These are phyloP conservation scores for Alternaria incomplexa DNA, from an alignment of 2,329 filamentous ascomycete genomes.

Conservation along the genomic window DNA sequence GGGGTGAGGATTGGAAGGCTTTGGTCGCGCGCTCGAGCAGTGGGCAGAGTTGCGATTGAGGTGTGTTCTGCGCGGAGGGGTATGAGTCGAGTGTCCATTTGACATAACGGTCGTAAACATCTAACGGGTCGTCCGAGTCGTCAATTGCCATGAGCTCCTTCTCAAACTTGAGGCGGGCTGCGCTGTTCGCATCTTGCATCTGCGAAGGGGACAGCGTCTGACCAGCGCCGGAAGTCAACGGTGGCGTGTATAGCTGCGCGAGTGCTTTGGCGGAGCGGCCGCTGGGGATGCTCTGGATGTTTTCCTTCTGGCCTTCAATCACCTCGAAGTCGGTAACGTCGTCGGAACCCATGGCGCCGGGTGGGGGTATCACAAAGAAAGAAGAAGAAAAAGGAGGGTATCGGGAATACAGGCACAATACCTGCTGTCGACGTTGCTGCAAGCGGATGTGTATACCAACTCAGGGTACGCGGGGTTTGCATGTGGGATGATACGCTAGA, in stretches of 20 bases:
- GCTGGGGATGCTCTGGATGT: slow-evolving; percentile 90
- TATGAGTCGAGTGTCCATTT: slow-evolving; percentile 97
- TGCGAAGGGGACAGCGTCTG: slow-evolving; percentile 65
- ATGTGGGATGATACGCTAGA: slow-evolving; percentile 18
- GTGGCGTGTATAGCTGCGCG: slow-evolving; percentile 77
- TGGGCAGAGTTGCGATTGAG: slow-evolving; percentile 86
- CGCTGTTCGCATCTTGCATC: slow-evolving; percentile 78
- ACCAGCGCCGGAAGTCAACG: slow-evolving; percentile 54
- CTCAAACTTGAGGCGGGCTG: slow-evolving; percentile 83
- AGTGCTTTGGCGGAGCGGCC: slow-evolving; percentile 89
- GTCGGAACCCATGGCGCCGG: slow-evolving; percentile 51
- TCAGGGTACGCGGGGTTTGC: slow-evolving; percentile 23
- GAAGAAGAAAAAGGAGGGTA: slow-evolving; percentile 19
- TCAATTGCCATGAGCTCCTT: slow-evolving; percentile 76
- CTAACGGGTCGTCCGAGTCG: slow-evolving; percentile 93
- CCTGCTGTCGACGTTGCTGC: slow-evolving; percentile 26
- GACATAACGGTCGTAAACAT: slow-evolving; percentile 95
- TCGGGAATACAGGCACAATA: slow-evolving; percentile 5
- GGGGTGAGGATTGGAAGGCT: slow-evolving; percentile 78
- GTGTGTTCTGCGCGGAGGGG: slow-evolving; percentile 88
- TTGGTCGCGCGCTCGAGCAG: slow-evolving; percentile 93
- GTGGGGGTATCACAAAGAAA: slow-evolving; percentile 37
- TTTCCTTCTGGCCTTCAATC: slow-evolving; percentile 97
- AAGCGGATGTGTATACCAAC: slow-evolving; percentile 12
- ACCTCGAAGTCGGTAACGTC: slow-evolving; percentile 75